Conservation (phyloP, 1,139 yeast species). For the Blastobotrys illinoisensis region DNA sequence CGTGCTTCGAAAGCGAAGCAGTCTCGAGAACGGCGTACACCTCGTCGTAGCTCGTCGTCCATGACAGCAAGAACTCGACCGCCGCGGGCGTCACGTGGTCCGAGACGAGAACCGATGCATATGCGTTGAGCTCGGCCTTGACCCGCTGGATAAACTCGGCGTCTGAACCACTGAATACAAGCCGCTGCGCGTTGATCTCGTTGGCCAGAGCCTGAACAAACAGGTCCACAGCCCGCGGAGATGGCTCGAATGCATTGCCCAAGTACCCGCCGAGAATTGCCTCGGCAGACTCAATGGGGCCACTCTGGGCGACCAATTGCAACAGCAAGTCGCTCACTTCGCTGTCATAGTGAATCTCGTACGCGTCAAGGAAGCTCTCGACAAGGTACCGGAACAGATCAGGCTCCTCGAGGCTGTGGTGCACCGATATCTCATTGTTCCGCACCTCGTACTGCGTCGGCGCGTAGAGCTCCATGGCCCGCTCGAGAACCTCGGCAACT, state of each 20-base stretch:
- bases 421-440: conserved; percentile 17
- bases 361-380: conserved; percentile 14
- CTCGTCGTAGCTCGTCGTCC: conserved; percentile 25
- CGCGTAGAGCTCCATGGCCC: conserved; percentile 8
- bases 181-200: conserved; percentile 21
- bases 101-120: conserved; percentile 20
- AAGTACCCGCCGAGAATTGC: conserved; percentile 17
- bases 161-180: conserved; percentile 18
- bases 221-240: conserved; percentile 23
- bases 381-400: conserved; percentile 17
- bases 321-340: conserved; percentile 26
- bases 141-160: conserved; percentile 21
- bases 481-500: conserved; percentile 3
- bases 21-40: conserved; percentile 26
- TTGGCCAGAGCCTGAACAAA: conserved; percentile 23
- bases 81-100: conserved; percentile 23
- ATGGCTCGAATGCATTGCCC: conserved; percentile 13
- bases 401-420: conserved; percentile 15
- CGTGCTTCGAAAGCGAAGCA: conserved; percentile 21
- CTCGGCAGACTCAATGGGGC: conserved; percentile 26
- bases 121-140: conserved; percentile 19
- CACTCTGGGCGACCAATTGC: conserved; percentile 26
- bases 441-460: conserved; percentile 13
- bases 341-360: conserved; percentile 7
- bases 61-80: conserved; percentile 26